Evolutionary conservation across 345 rosid species (phyloP), one percentile per base, ranked within the genome.

Genomic region (Salix arbutifolia): DNA sequence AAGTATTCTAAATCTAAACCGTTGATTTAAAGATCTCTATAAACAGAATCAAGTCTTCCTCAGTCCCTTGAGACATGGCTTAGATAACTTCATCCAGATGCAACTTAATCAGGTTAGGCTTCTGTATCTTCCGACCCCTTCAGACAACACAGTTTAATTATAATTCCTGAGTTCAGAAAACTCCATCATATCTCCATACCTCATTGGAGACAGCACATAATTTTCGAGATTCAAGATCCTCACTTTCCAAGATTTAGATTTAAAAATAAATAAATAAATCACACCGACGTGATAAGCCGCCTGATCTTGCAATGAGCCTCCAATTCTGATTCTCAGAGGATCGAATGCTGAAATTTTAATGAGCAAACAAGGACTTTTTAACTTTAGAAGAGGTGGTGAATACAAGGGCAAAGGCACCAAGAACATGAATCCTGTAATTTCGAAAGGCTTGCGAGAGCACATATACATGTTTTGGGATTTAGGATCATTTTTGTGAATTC

Each of bases 251-350:
- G 37, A 5, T 33, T 5, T 0, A 33, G 37, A 33, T 33, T 33
- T 33, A 33, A 33, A 33, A 33, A 28, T 28, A 28, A 28, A 28
- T 28, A 35, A 89, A 91, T 81, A 88, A 35, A 13, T 80, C 84
- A 6, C 37, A 8, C 14, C 74, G 26, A 89, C 87, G 31, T 87
- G 61, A 74, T 89, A 91, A 6, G 77, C 5, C 48, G 86, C 67
- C 80, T 84, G 91, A 19, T 91, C 91, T 82, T 91, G 86, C 76
- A 91, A 64, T 30, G 86, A 85, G 4, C 90, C 88, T 73, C 87
- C 90, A 33, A 87, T 3, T 73, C 90, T 82, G 50, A 87, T 82
- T 56, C 90, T 85, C 83, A 88, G 21, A 26, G 75, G 73, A 68
- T 81, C 71, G 65, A 89, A 91, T 10, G 89, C 91, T 91, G 84